These are phyloP conservation scores for Lasiosphaeris hirsuta DNA, from an alignment of 495 filamentous ascomycete genomes.

Conservation along the genomic window DNA sequence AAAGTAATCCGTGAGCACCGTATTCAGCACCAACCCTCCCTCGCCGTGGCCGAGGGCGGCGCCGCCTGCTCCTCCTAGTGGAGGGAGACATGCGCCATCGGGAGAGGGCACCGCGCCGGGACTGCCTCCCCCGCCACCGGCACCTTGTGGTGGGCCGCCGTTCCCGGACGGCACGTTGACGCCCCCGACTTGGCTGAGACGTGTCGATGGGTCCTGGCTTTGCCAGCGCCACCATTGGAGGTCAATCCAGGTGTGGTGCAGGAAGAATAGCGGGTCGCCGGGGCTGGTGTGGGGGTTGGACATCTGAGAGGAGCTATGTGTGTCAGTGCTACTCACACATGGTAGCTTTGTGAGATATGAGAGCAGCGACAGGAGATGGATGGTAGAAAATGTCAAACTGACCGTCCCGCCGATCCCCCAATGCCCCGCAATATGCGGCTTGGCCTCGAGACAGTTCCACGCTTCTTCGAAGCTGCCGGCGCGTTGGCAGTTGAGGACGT, in stretches of 20 bases:
- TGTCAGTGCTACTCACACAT: too few species aligned
- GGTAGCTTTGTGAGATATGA: too few species aligned
- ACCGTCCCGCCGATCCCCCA: constrained; percentile 34
- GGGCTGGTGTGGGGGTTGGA: constrained; percentile 35
- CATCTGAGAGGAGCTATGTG: too few species aligned
- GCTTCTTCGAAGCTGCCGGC: constrained; percentile 23
- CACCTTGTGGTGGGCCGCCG: not conserved
- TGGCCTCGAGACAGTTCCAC: constrained; percentile 39
- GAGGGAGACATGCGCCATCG: too few species aligned
- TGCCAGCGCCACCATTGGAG: constrained; percentile 67
- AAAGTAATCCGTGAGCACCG: not conserved
- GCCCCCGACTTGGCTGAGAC: constrained; percentile 13
- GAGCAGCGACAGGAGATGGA: too few species aligned
- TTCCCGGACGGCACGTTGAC: not conserved
- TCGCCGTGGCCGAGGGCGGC: too few species aligned
- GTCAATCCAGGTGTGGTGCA: constrained; percentile 64
- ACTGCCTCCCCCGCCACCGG: not conserved
- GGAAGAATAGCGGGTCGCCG: constrained; percentile 61
- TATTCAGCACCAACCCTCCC: not conserved
- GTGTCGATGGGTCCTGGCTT: constrained; percentile 9
- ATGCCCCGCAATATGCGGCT: constrained; percentile 41
- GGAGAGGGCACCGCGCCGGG: not conserved
- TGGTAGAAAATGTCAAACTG: too few species aligned
- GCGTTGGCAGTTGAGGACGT: constrained; percentile 32
- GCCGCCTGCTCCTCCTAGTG: too few species aligned